Percentiles rank a stretch among this genome's conserved stretches.
These are phyloP conservation scores for Trichoderma arundinaceum DNA, from an alignment of 2,329 filamentous ascomycete genomes.

Conservation along the genomic window DNA sequence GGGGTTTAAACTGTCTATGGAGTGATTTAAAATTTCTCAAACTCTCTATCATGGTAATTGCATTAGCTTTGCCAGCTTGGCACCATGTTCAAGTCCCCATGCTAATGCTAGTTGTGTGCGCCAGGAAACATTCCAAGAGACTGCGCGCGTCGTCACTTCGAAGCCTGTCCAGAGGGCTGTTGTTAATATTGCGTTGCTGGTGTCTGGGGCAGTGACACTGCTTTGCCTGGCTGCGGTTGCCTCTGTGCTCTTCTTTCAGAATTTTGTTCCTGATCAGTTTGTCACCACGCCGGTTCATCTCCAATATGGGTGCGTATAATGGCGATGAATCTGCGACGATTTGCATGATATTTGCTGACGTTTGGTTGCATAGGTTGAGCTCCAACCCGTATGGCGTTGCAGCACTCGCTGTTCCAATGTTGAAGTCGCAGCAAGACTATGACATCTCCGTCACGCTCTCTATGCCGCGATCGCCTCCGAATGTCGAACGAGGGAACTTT, in stretches of 20 bases:
- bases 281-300: slow-evolving; percentile 59
- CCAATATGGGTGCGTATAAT: slow-evolving; percentile 60
- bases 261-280: slow-evolving; percentile 61
- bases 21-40: background rate
- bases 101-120: slow-evolving; percentile 4
- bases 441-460: slow-evolving; percentile 78
- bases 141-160: slow-evolving; percentile 53
- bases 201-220: slow-evolving; percentile 51
- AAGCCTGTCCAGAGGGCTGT: slow-evolving; percentile 57
- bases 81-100: background rate
- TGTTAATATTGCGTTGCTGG: slow-evolving; percentile 54
- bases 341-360: background rate
- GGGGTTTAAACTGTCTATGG: background rate
- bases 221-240: slow-evolving; percentile 55
- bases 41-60: slow-evolving; percentile 16
- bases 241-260: slow-evolving; percentile 61
- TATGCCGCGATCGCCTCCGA: slow-evolving; percentile 78
- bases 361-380: slow-evolving; percentile 47
- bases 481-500: slow-evolving; percentile 84
- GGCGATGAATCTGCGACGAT: background rate
- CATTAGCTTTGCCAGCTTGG: background rate
- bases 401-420: slow-evolving; percentile 53
- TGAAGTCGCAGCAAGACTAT: slow-evolving; percentile 79
- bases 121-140: slow-evolving; percentile 47
- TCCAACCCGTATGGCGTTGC: slow-evolving; percentile 60